Percentiles rank a stretch among this genome's conserved stretches.
These are phyloP conservation scores for Chenopodium berlandieri DNA, from an alignment of 148 eudicot genomes.

Conservation along the genomic window DNA sequence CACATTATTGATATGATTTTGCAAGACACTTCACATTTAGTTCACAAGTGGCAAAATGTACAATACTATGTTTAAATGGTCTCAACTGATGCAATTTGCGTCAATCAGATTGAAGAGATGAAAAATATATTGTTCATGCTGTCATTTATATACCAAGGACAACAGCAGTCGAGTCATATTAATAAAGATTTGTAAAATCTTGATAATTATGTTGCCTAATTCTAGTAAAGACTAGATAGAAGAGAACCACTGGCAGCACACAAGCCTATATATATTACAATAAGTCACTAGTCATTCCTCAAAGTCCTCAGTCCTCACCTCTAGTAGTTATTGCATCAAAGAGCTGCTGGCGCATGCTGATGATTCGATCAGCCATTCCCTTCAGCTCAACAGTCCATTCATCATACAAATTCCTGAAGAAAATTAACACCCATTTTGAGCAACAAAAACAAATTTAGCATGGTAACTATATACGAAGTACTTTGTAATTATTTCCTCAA, in stretches of 20 bases:
- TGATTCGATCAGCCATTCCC: conserved; percentile 50
- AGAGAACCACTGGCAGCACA: not conserved
- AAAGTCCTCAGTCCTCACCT: conserved; percentile 36
- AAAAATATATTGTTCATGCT: not conserved
- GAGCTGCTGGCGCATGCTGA: conserved; percentile 49
- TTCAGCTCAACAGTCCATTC: conserved; percentile 48
- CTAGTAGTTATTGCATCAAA: conserved; percentile 42
- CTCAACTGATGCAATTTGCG: not conserved
- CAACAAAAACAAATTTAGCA: not conserved
- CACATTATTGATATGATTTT: not conserved
- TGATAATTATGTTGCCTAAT: not conserved
- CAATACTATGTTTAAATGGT: not conserved
- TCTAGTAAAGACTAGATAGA: not conserved
- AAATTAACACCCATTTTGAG: conserved; percentile 10
- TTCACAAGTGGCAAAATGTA: not conserved
- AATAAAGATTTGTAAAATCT: not conserved
- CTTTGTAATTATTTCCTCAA: not conserved
- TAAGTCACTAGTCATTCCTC: not conserved
- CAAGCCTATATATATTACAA: not conserved
- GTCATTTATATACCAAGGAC: not conserved
- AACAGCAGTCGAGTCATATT: not conserved
- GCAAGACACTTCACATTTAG: not conserved
- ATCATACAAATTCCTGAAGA: conserved; percentile 34
- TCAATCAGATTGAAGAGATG: not conserved
- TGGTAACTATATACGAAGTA: not conserved